Base-by-base conservation (phyloP, 2,329 filamentous ascomycete genomes). In the Ophiostoma sp. region DNA sequence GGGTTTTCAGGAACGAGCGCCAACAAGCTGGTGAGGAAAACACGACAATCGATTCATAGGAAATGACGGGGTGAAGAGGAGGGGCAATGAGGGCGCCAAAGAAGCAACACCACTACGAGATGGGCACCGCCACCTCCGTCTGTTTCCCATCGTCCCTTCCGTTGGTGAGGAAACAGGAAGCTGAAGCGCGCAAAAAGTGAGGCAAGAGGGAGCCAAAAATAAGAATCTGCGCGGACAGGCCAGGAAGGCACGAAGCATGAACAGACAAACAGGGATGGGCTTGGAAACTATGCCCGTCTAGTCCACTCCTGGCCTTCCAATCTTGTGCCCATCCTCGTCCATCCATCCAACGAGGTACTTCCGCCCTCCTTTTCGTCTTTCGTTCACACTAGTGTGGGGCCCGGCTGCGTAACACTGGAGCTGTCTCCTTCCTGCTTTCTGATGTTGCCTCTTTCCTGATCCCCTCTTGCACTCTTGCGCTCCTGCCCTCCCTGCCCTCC, bases 71-170 rank as follows among this genome's bases (percentile, higher is more conserved):
- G 64, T 25, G 63, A 68, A 9, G 39, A 50, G 19, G 42, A 6
- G n/a, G 11, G 61, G 61, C n/a, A 3, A 68, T 22, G 66, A 52
- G 64, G 66, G 66, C 66, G 66, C 64, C 66, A 69, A 55, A 50
- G n/a, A 66, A 22, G n/a, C 36, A 42, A 39, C 36, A 11, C 28
- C 12, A 25, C 50, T 22, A 22, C 3, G 1, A 22, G 50, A 25
- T 22, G 6, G 66, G 66, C 66, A 69, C 66, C 28, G 66, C 66
- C 66, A 69, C 66, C 61, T 68, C 64, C 66, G 66, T 69, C 45
- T 50, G 66, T 55, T 52, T 70, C 70, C 31, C 61, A 45, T 66
- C n/a, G 36, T 36, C 22, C 36, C 61, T 45, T 25, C 61, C 61
- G 61, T 45, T 66, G 59, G 59, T 66, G 36, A 66, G 61, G 61